Base-by-base conservation (phyloP, 108 stramenopile genomes). In the Discostella stelligeroides region DNA sequence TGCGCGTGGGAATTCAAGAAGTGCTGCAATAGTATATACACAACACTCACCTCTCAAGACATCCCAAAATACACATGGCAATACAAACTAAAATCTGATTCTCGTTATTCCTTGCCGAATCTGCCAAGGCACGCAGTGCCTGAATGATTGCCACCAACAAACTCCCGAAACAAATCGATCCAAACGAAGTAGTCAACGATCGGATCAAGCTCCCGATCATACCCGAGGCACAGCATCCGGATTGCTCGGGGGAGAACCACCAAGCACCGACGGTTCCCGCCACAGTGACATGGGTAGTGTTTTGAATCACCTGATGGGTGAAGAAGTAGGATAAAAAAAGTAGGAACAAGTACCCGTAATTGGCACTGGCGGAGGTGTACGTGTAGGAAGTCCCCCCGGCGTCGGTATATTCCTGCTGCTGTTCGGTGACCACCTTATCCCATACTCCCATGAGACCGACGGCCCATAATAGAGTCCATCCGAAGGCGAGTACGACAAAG, bases 221-320 rank as follows among this genome's bases (percentile, higher is more conserved):
- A 9, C 80, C 90, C 53, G 58, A 47, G 10, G 84, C 85, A 78
- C 92, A 89, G 66, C 85, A 90, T 15, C 68, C 54, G n/a, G 79
- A 83, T 38, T 87, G 88, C 29, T 54, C 38, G 7, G 91, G 88
- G 29, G 78, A 54, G 58, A 92, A 86, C 97, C 97, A 97, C 94
- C 94, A 97, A 8, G 89, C 90, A 7, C 91, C 94, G 9, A 96
- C 90, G 14, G 94, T 90, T 9, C 93, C 95, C 4, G 89, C 88
- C 7, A 89, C 85, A 23, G 92, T 89, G 11, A 75, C 75, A 41
- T 92, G 92, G 9, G 91, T 87, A 23, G 84, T 81, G 70, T 96
- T 95, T 39, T 88, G 84, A 66, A 93, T 85, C 4, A 92, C 92
- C 72, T 92, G 89, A 24, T 75, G 63, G 21, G 87, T 84, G 89